Conservation (phyloP, 176 grass and related monocot genomes). For the Oryza meridionalis region DNA sequence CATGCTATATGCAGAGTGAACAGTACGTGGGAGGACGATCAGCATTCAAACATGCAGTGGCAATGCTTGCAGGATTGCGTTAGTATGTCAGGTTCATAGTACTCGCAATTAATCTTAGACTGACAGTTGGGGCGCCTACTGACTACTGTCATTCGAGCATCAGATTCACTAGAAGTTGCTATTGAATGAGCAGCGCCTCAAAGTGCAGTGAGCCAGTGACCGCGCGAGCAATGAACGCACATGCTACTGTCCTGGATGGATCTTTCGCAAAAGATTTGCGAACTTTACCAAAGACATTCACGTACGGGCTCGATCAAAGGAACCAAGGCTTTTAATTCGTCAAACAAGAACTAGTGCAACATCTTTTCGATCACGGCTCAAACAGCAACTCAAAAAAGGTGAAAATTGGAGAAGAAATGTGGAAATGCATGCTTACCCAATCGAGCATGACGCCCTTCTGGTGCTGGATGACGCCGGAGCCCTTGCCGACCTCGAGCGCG, state of each 20-base stretch:
- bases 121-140: conserved; percentile 9
- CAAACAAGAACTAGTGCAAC: neutral
- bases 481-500: conserved; percentile 63
- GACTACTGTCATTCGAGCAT: neutral
- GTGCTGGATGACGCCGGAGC: conserved; percentile 11
- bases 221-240: conserved; percentile 12
- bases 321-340: neutral
- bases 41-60: neutral
- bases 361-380: neutral
- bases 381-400: neutral
- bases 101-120: neutral
- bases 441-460: conserved; percentile 65
- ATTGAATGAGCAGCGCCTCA: conserved; percentile 17
- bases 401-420: neutral
- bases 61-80: neutral
- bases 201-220: conserved; percentile 1
- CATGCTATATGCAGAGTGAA: neutral
- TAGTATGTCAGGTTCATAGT: conserved; percentile 1
- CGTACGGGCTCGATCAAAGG: neutral
- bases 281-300: conserved; percentile 7
- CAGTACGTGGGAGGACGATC: neutral
- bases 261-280: neutral
- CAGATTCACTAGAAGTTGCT: neutral
- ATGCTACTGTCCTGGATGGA: neutral
- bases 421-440: conserved; percentile 48